phyloP scores from a whole-genome alignment of 163 green algal species.

The Trebouxia gelatinosa region DNA sequence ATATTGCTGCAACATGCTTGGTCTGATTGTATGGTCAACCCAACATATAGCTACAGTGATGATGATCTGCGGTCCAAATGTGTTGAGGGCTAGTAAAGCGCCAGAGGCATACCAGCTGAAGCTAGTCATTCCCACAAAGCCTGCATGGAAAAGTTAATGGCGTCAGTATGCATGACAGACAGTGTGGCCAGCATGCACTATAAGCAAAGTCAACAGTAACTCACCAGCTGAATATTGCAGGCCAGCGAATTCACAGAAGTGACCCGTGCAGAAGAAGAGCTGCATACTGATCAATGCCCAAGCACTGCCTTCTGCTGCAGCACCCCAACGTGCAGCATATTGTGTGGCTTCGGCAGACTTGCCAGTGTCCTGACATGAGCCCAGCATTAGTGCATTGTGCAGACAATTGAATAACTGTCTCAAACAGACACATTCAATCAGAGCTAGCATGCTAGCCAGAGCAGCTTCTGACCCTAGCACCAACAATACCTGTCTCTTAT shows the following conservation, averaged over 20 bases:
- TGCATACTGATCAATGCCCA: constrained; percentile 40
- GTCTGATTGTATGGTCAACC: too few relatives aligned
- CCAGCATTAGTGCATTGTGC: not conserved
- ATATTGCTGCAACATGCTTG: too few relatives aligned
- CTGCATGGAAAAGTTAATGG: constrained; percentile 31
- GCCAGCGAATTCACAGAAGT: constrained; percentile 59
- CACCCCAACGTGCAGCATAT: constrained; percentile 1
- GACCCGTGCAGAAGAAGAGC: constrained; percentile 51
- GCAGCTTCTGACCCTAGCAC: not conserved
- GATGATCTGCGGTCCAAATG: constrained; percentile 41
- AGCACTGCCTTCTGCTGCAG: constrained; percentile 3
- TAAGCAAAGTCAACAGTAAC: too few relatives aligned
- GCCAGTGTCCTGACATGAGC: too few relatives aligned
- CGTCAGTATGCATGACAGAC: not conserved
- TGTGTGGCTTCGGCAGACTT: not conserved
- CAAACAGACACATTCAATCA: constrained; percentile 1
- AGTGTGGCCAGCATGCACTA: too few relatives aligned
- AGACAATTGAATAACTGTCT: constrained; percentile 8
- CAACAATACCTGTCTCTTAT: too few relatives aligned
- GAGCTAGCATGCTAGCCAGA: constrained; percentile 11
- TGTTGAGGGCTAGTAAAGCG: constrained; percentile 48
- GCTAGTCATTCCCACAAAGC: constrained; percentile 47
- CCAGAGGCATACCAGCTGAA: constrained; percentile 46
- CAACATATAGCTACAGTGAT: not conserved
- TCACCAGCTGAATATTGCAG: constrained; percentile 51